These are phyloP conservation scores for Kickxella alabastrina DNA, from an alignment of 192 early-diverging fungal genomes.

Conservation along the genomic window DNA sequence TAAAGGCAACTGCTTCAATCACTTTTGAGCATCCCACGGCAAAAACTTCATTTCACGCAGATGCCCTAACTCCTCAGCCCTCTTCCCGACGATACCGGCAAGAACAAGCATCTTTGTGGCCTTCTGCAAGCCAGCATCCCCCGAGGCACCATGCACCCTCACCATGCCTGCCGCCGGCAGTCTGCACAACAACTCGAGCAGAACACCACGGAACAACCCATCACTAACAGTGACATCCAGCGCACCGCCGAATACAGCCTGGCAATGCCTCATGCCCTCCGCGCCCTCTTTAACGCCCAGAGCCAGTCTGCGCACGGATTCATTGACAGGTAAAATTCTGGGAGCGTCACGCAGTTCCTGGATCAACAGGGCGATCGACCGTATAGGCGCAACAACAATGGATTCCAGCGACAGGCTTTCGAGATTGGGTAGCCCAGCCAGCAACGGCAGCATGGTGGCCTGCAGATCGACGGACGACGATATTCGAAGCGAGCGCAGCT, in stretches of 20 bases:
- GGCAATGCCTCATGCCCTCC: neutral
- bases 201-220: neutral
- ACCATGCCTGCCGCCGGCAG: neutral
- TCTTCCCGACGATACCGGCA: neutral
- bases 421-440: neutral
- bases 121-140: neutral
- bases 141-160: neutral
- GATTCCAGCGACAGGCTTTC: neutral
- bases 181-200: slow-evolving; percentile 2
- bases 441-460: neutral
- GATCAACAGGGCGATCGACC: slow-evolving; percentile 9
- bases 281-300: neutral
- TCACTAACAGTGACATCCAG: neutral
- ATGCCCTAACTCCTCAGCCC: neutral
- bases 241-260: neutral
- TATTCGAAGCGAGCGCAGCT: neutral
- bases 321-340: neutral
- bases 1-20: no score
- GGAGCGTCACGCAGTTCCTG: neutral
- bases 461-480: neutral
- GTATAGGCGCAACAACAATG: neutral
- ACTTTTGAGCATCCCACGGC: no score
- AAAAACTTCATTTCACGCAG: no score
- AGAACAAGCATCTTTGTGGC: slow-evolving; percentile 5
- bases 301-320: slow-evolving; percentile 1